Evolutionary conservation across 306 rosid species (phyloP), one percentile per base, ranked within the genome.

Genomic region (Cicer bijugum): DNA sequence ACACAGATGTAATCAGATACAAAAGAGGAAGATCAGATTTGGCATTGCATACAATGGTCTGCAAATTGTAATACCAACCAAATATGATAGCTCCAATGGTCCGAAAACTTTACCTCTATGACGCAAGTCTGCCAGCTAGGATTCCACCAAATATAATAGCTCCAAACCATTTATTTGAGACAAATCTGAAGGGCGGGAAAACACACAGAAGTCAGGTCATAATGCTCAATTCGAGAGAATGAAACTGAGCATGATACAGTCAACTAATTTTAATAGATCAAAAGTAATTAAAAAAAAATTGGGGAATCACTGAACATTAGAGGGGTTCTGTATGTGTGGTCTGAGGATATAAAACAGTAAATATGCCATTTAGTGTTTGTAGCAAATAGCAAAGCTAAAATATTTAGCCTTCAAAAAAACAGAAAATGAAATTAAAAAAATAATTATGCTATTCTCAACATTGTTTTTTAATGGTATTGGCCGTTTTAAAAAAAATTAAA

Each of bases 91-190:
- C 35, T 28, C 35, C 35, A 28, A 28, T 28, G 35, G 35, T 28
- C 35, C 38, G 56, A 58, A 84, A 81, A 69, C 8, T 51, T 67
- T 78, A 78, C 83, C 82, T 40, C 81, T 84, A 88, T 33, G 88
- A 83, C 45, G 78, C 63, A 69, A 91, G 76, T 71, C 77, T 87
- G 66, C 93, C 97, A 11, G 89, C 89, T 8, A 89, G 81, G 82
- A 91, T 91, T 79, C 94, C 97, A 44, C 87, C 82, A 83, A 89
- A 93, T 77, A 93, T 76, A 72, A 93, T 76, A 61, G 93, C 97
- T 66, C 98, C 98, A 82, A 86, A 93, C 97, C 98, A 93, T 86
- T 93, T 93, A 83, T 93, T 93, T 58, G 98, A 93, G 79, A 84
- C 83, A 84, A 93, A 93, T 74, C 98, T 93, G 87, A 55, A 50